phyloP scores from a whole-genome alignment of 768 basidiomycete genomes.

The Amanita thiersii region DNA sequence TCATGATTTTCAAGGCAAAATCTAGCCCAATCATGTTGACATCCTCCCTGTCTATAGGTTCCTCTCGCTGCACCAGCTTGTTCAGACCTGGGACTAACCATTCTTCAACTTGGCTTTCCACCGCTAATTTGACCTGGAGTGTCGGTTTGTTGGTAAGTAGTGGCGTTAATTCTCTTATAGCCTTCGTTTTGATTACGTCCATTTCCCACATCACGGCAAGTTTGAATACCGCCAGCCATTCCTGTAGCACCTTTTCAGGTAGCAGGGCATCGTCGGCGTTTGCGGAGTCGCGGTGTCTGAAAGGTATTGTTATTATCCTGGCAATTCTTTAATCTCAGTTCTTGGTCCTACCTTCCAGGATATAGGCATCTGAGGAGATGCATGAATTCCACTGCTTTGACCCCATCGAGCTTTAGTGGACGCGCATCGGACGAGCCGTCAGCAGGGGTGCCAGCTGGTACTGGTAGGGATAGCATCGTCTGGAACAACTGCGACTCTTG shows the following conservation, averaged over 20 bases:
- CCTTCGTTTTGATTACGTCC: slow-evolving; percentile 15
- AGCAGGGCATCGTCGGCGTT: neutral
- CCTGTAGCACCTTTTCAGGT: slow-evolving; percentile 5
- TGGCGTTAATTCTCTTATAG: slow-evolving; percentile 18
- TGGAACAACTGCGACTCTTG: slow-evolving; percentile 5
- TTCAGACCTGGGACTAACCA: slow-evolving; percentile 20
- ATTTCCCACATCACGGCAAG: slow-evolving; percentile 29
- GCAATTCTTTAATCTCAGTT: too few relatives aligned
- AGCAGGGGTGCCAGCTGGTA: neutral
- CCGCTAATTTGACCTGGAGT: slow-evolving; percentile 19
- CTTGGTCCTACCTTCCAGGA: too few relatives aligned
- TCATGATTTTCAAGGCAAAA: slow-evolving; percentile 13
- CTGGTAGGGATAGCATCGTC: neutral
- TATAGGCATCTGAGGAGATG: slow-evolving; percentile 14
- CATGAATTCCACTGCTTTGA: slow-evolving; percentile 4
- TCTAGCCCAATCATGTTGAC: slow-evolving; percentile 15
- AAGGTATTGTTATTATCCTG: neutral
- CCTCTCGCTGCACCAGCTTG: slow-evolving; percentile 13
- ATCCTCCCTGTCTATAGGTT: slow-evolving; percentile 17
- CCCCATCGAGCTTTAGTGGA: slow-evolving; percentile 2
- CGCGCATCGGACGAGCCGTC: slow-evolving; percentile 6
- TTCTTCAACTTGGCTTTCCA: slow-evolving; percentile 16
- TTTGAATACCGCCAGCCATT: slow-evolving; percentile 26
- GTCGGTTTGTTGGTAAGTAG: slow-evolving; percentile 10
- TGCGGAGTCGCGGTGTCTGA: slow-evolving; percentile 4